Base-by-base conservation (phyloP, 352 stramenopile genomes). In the Pythium insidiosum region DNA sequence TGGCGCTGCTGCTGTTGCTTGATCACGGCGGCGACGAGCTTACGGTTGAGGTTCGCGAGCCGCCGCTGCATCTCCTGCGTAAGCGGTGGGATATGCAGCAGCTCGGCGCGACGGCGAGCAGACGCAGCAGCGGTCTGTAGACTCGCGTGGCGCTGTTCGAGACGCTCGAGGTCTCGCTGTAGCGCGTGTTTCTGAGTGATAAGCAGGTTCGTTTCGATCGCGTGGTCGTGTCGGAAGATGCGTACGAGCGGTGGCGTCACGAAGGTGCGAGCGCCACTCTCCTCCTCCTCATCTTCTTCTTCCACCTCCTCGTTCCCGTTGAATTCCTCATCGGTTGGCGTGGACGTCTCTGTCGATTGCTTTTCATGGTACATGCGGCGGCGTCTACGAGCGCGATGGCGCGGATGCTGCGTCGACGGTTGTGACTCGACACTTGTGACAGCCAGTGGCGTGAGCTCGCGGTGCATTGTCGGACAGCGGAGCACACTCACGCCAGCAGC, bases 121-220 rank as follows among this genome's bases (percentile, higher is more conserved):
- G 41, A 30, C 4, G 19, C 37, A 9, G 2, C 23, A 2, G 37
- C 0, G 0, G 20, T 12, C 19, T 39, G 6, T 13, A 9, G 7
- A 39, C 13, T 20, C 34, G 11, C 11, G 6, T 21, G 11, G 34
- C 56, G 7, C 0, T 28, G 19, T 19, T 55, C 44, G 7, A 65
- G 33, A 34, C 20, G 26, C 10, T 35, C 52, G 15, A 86, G 48
- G 36, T 88, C 76, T 37, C 73, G 50, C 19, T 77, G 61, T 11
- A 88, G 49, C 33, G 85, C 58, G 5, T 58, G 53, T 43, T 88
- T 88, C 46, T 84, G 66, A 3, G 53, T 53, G n/a, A 84, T 48
- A 12, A 86, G 56, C 20, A 88, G 44, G 15, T 72, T 43, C 6
- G 67, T 72, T 35, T 88, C 73, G 1, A 68, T 50, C 2, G 19